phyloP scores from a whole-genome alignment of 352 stramenopile species.

The Phytopythium vexans region DNA sequence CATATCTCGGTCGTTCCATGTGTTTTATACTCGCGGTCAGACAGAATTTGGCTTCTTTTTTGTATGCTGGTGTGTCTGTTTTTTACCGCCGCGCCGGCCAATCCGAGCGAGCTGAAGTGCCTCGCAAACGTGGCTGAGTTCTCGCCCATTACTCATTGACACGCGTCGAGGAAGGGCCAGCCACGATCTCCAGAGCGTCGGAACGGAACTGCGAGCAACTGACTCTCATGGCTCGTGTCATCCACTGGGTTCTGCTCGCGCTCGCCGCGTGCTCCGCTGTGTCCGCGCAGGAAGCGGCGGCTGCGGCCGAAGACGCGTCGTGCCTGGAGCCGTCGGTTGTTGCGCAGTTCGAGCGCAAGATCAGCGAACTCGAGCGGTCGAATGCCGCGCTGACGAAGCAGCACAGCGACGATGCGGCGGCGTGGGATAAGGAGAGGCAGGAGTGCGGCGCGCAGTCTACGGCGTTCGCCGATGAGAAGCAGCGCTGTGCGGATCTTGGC shows the following conservation, averaged over 20 bases:
- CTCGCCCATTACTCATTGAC: constrained; percentile 9
- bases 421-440: constrained; percentile 27
- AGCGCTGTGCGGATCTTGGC: constrained; percentile 29
- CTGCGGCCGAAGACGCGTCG: constrained; percentile 1
- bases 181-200: too few species aligned
- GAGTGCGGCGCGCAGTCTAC: constrained; percentile 15
- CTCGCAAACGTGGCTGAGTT: neutral
- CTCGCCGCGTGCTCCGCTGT: constrained; percentile 31
- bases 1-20: too few species aligned
- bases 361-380: constrained; percentile 33
- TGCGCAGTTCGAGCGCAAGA: constrained; percentile 37
- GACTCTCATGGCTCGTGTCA: constrained; percentile 32
- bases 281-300: constrained; percentile 16
- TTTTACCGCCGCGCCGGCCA: too few species aligned
- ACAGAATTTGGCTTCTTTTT: too few species aligned
- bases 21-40: too few species aligned
- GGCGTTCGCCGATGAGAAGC: constrained; percentile 20
- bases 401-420: constrained; percentile 26
- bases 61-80: too few species aligned
- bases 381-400: constrained; percentile 37
- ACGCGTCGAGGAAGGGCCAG: constrained; percentile 3
- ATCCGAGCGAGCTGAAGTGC: neutral
- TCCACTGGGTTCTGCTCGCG: constrained; percentile 32
- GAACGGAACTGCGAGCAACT: neutral
- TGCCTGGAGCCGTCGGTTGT: constrained; percentile 40